phyloP scores from a whole-genome alignment of 1,284 basidiomycete species.

The Ceratobasidium sp. region DNA sequence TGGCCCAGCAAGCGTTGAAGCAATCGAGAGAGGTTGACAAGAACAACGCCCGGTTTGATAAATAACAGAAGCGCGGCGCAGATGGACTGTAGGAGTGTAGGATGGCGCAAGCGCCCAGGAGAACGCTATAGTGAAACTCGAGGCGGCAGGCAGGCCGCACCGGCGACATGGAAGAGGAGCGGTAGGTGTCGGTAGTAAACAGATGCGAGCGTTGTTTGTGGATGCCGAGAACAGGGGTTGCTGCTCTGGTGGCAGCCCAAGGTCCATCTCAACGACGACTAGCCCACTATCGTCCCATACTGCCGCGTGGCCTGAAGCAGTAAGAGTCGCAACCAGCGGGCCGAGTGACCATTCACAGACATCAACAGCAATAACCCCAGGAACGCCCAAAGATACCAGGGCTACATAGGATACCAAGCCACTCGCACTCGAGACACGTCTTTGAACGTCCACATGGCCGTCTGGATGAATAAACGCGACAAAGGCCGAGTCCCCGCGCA shows the following conservation, averaged over 20 bases:
- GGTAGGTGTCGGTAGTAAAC: constrained; percentile 21
- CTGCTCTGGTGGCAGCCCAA: constrained; percentile 17
- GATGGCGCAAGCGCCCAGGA: constrained; percentile 2
- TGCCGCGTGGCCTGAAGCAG: constrained; percentile 21
- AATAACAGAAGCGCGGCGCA: constrained; percentile 36
- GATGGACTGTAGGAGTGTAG: constrained; percentile 1
- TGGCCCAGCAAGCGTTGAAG: constrained; percentile 39
- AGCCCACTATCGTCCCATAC: constrained; percentile 11
- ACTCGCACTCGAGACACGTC: not conserved
- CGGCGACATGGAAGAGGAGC: constrained; percentile 36
- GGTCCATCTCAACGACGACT: constrained; percentile 29
- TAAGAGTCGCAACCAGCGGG: constrained; percentile 32
- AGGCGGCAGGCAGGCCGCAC: constrained; percentile 25
- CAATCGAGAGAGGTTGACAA: constrained; percentile 39
- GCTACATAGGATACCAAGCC: constrained; percentile 15
- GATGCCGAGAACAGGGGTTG: not conserved
- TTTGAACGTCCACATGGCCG: constrained; percentile 28
- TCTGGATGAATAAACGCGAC: constrained; percentile 38
- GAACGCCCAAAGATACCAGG: constrained; percentile 12
- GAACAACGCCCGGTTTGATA: constrained; percentile 38
- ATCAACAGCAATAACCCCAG: constrained; percentile 27
- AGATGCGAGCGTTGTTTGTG: constrained; percentile 8
- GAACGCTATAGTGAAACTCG: constrained; percentile 29
- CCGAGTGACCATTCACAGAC: constrained; percentile 38
- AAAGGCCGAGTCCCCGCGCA: constrained; percentile 2